A percentile compares a stretch with the other conserved stretches of the same genome.
These are phyloP conservation scores for Arabis alpina DNA, from an alignment of 345 rosid species.

Conservation along the genomic window DNA sequence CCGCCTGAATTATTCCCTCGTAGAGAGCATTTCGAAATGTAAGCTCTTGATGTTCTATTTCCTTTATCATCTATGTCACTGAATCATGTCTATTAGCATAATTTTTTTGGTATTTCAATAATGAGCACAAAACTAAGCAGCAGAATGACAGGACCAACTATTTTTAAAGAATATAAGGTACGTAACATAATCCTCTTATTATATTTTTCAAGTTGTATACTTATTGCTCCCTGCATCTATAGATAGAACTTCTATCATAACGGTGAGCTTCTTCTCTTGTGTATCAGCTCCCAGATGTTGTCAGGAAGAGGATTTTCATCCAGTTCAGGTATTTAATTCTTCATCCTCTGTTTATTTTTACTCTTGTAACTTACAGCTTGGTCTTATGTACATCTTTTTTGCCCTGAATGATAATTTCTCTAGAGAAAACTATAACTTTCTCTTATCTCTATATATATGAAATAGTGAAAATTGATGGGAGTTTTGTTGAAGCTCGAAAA, in stretches of 20 bases:
- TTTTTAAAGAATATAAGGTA: slow-evolving; percentile 48
- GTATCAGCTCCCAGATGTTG: slow-evolving; percentile 56
- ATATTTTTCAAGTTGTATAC: neutral
- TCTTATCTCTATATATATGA: no score
- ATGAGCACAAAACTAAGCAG: slow-evolving; percentile 44
- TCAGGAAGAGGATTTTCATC: slow-evolving; percentile 75
- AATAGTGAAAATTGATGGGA: no score
- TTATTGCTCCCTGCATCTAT: slow-evolving; percentile 9
- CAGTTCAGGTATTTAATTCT: slow-evolving; percentile 58
- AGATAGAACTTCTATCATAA: slow-evolving; percentile 30
- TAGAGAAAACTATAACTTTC: neutral
- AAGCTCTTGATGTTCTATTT: slow-evolving; percentile 40
- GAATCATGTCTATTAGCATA: neutral
- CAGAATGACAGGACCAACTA: slow-evolving; percentile 46
- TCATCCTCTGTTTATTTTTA: neutral
- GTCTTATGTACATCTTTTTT: slow-evolving; percentile 7
- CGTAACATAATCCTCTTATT: neutral
- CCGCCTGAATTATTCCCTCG: slow-evolving; percentile 34
- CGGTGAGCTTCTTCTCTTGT: slow-evolving; percentile 20
- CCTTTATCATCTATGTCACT: neutral
- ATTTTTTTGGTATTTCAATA: slow-evolving; percentile 40
- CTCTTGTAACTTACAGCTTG: slow-evolving; percentile 10
- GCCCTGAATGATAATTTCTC: slow-evolving; percentile 3
- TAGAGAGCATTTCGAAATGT: slow-evolving; percentile 51
- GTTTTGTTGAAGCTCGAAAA: no score